A percentile compares a stretch with the other conserved stretches of the same genome.
Evolutionary conservation across 108 stramenopile species (phyloP).

Genomic region (Asterionellopsis glacialis): DNA sequence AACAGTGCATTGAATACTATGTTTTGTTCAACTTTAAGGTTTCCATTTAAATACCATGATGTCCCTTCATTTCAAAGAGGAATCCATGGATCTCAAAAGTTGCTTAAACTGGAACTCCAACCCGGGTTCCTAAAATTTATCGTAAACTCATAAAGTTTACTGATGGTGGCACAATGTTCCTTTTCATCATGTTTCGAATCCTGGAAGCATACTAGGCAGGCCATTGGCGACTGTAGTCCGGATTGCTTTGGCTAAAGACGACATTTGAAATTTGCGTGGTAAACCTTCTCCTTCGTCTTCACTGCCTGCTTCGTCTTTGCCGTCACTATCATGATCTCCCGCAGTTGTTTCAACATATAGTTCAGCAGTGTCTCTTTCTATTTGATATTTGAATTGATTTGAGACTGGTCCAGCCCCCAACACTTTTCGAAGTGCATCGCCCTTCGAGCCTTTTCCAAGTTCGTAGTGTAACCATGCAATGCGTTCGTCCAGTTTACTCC

Average conservation of each 20-base stretch:
- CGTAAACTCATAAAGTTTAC: too few relatives aligned
- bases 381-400: constrained; percentile 57
- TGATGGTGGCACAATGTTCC: too few relatives aligned
- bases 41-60: too few relatives aligned
- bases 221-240: constrained; percentile 29
- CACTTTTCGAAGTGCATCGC: constrained; percentile 61
- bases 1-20: too few relatives aligned
- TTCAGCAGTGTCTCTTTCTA: constrained; percentile 17
- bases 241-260: constrained; percentile 52
- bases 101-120: too few relatives aligned
- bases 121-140: too few relatives aligned
- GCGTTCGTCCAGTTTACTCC: constrained; percentile 60
- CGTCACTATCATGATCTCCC: constrained; percentile 19
- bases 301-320: constrained; percentile 15
- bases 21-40: too few relatives aligned
- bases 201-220: constrained; percentile 4
- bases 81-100: too few relatives aligned
- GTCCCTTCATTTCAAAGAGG: too few relatives aligned
- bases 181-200: background rate
- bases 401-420: constrained; percentile 68
- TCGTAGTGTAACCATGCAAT: constrained; percentile 76
- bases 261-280: constrained; percentile 35
- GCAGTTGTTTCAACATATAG: background rate
- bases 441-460: constrained; percentile 62
- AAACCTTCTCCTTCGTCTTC: constrained; percentile 45